Percentiles rank a stretch among this genome's conserved stretches.
These are phyloP conservation scores for Brassica nigra DNA, from an alignment of 345 rosid species.

Conservation along the genomic window DNA sequence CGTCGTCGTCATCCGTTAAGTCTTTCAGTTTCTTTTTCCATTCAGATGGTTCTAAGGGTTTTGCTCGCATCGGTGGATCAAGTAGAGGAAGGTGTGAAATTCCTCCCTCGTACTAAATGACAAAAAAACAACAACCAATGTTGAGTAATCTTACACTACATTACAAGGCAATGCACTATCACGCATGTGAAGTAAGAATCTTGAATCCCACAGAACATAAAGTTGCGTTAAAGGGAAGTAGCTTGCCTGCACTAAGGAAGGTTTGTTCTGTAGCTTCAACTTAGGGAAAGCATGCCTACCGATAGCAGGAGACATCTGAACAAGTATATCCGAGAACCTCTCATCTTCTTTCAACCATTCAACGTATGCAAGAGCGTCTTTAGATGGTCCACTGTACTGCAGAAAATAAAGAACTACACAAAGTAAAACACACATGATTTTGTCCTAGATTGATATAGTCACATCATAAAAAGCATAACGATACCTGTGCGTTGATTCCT, in stretches of 20 bases:
- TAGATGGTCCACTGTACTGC: conserved; percentile 83
- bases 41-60: conserved; percentile 71
- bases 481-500: conserved; percentile 98
- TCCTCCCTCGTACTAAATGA: conserved; percentile 71
- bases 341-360: conserved; percentile 75
- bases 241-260: conserved; percentile 87
- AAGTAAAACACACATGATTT: conserved; percentile 18
- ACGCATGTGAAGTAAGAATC: not conserved
- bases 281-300: conserved; percentile 87
- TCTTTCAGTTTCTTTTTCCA: conserved; percentile 75
- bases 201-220: not conserved
- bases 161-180: conserved; percentile 3
- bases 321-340: conserved; percentile 68
- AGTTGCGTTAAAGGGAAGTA: not conserved
- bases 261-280: conserved; percentile 81
- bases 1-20: conserved; percentile 22
- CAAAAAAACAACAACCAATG: not conserved
- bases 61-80: conserved; percentile 73
- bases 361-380: conserved; percentile 74
- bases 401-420: conserved; percentile 43
- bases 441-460: not conserved
- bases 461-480: not conserved
- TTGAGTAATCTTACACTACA: conserved; percentile 8
- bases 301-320: conserved; percentile 80
- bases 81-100: conserved; percentile 81